Percentiles rank a stretch among this genome's conserved stretches.
Conservation (phyloP, 306 rosid genomes). For the Glycine latifolia region DNA sequence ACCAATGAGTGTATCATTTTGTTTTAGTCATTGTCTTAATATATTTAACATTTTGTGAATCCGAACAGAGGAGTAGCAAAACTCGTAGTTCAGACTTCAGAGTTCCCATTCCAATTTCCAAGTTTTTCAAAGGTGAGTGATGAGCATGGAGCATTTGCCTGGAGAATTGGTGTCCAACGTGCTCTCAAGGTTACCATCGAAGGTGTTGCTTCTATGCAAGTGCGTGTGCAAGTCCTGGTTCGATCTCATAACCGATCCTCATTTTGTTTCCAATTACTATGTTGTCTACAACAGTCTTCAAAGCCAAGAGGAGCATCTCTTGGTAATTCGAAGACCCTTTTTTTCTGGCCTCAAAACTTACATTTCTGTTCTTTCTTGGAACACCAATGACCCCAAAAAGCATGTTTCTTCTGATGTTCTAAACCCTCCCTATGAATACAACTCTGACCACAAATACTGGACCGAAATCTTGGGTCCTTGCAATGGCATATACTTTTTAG, state of each 20-base stretch:
- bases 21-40: background rate
- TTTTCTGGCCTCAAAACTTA: slow-evolving; percentile 34
- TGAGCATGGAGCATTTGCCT: slow-evolving; percentile 11
- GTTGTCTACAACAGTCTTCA: slow-evolving; percentile 2
- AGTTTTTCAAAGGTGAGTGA: too few relatives aligned
- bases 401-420: background rate
- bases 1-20: background rate
- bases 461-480: slow-evolving; percentile 39
- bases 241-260: slow-evolving; percentile 23
- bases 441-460: slow-evolving; percentile 25
- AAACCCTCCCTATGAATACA: slow-evolving; percentile 18
- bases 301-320: slow-evolving; percentile 9
- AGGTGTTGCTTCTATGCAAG: background rate
- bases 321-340: slow-evolving; percentile 24
- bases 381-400: background rate
- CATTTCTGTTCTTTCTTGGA: slow-evolving; percentile 37
- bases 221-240: slow-evolving; percentile 29
- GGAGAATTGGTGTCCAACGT: slow-evolving; percentile 8
- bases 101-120: background rate
- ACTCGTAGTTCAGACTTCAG: background rate
- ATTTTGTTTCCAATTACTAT: slow-evolving; percentile 2
- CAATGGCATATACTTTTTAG: slow-evolving; percentile 29
- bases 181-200: slow-evolving; percentile 19
- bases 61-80: background rate
- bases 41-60: background rate